A percentile compares a stretch with the other conserved stretches of the same genome.
Conservation (phyloP, 1,139 yeast species). For the Sugiyamaella castrensis region DNA sequence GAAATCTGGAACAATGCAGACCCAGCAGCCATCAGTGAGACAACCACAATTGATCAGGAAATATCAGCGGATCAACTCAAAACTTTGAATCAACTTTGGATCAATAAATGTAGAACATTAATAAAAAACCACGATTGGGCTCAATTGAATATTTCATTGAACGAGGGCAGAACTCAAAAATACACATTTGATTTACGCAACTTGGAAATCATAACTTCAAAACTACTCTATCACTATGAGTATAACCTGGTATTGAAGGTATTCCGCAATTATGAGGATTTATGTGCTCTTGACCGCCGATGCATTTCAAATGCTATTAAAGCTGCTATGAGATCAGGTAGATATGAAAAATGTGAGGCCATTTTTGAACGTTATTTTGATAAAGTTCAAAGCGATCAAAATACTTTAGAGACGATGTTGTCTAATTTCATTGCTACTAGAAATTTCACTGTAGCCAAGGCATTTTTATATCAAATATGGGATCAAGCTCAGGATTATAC, state of each 20-base stretch:
- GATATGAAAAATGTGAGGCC: constrained; percentile 23
- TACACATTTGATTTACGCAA: constrained; percentile 1
- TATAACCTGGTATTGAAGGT: constrained; percentile 19
- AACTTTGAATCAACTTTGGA: constrained; percentile 8
- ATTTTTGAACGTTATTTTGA: constrained; percentile 24
- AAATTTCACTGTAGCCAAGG: constrained; percentile 26
- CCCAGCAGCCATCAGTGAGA: neutral
- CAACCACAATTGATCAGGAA: constrained; percentile 1
- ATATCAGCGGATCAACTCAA: neutral
- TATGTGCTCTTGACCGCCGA: constrained; percentile 10
- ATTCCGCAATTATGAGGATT: constrained; percentile 22
- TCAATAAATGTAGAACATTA: constrained; percentile 1
- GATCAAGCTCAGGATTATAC: constrained; percentile 19
- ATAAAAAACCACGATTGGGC: constrained; percentile 12
- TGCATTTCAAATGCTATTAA: constrained; percentile 23
- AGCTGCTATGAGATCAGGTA: constrained; percentile 21
- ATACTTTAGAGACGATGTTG: constrained; percentile 21
- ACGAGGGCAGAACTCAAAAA: constrained; percentile 10
- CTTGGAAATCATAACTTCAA: constrained; percentile 14
- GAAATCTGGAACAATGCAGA: neutral
- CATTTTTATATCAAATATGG: constrained; percentile 26
- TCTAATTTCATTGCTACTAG: constrained; percentile 22
- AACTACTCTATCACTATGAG: constrained; percentile 15
- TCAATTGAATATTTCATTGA: constrained; percentile 11
- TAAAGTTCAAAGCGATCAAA: constrained; percentile 15